phyloP scores from a whole-genome alignment of 305 asterid species.

The Fraxinus paxiana region DNA sequence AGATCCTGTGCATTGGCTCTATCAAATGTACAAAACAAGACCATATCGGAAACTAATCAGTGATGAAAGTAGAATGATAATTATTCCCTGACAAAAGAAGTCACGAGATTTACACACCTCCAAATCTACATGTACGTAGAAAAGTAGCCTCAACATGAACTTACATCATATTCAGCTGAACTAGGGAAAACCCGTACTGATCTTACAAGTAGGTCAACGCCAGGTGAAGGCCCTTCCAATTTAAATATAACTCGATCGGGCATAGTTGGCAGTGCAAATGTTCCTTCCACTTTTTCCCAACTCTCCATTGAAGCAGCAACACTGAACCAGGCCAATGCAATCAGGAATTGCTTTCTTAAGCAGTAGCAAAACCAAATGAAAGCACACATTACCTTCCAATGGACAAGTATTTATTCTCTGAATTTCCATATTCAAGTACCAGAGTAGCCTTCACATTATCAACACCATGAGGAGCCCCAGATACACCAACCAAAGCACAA shows the following conservation, averaged over 20 bases:
- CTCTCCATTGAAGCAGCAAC: slow-evolving; percentile 44
- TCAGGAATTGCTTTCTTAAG: slow-evolving; percentile 22
- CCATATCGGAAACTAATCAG: slow-evolving; percentile 13
- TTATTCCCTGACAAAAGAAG: not conserved
- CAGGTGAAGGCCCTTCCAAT: slow-evolving; percentile 80
- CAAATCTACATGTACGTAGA: not conserved
- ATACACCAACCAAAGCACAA: slow-evolving; percentile 62
- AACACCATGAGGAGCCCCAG: slow-evolving; percentile 42
- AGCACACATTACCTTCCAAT: slow-evolving; percentile 52
- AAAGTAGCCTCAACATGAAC: slow-evolving; percentile 24
- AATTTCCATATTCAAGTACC: slow-evolving; percentile 50
- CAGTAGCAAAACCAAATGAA: not conserved
- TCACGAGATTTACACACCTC: slow-evolving; percentile 17
- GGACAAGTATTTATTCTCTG: slow-evolving; percentile 42
- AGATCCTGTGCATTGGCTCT: slow-evolving; percentile 36
- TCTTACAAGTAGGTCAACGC: slow-evolving; percentile 63
- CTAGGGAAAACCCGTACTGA: slow-evolving; percentile 47
- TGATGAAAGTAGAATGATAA: not conserved
- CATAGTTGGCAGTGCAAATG: slow-evolving; percentile 49
- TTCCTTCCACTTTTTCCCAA: slow-evolving; percentile 71
- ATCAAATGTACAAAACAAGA: slow-evolving; percentile 20
- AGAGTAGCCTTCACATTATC: slow-evolving; percentile 60
- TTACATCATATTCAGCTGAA: slow-evolving; percentile 42
- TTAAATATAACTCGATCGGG: slow-evolving; percentile 64
- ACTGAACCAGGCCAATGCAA: slow-evolving; percentile 37